A percentile compares a stretch with the other conserved stretches of the same genome.
These are phyloP conservation scores for Capronia epimyces DNA, from an alignment of 2,329 filamentous ascomycete species.

Conservation along the genomic window DNA sequence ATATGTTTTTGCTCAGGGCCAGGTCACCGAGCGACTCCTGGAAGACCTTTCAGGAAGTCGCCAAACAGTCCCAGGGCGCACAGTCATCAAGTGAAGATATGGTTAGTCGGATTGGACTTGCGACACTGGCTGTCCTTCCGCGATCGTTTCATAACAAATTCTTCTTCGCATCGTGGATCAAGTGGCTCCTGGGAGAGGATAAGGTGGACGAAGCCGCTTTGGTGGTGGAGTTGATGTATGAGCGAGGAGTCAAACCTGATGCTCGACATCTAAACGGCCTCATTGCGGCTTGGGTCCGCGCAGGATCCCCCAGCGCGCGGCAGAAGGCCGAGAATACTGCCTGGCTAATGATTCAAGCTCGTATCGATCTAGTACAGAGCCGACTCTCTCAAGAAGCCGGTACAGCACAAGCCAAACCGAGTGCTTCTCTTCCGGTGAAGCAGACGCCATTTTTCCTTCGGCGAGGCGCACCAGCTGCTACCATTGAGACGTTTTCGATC, in stretches of 20 bases:
- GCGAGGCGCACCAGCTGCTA: conserved; percentile 53
- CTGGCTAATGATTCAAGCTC: conserved; percentile 69
- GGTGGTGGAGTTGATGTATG: conserved; percentile 70
- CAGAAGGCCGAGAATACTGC: conserved; percentile 62
- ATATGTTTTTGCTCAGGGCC: conserved; percentile 71
- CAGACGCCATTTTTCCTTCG: conserved; percentile 37
- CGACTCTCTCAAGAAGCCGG: neutral
- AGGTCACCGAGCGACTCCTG: conserved; percentile 42
- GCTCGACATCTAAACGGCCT: conserved; percentile 76
- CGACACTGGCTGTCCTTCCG: conserved; percentile 50
- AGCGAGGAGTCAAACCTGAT: conserved; percentile 61
- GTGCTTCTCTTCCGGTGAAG: neutral
- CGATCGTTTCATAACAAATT: conserved; percentile 62
- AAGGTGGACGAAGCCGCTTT: conserved; percentile 65
- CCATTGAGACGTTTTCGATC: conserved; percentile 70
- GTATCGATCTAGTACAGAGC: conserved; percentile 57
- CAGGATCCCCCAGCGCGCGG: conserved; percentile 50
- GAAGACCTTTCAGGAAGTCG: conserved; percentile 35
- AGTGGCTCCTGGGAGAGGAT: conserved; percentile 68
- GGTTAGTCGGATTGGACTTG: conserved; percentile 46
- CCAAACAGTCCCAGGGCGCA: conserved; percentile 11
- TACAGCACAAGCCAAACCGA: neutral
- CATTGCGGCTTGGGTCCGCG: conserved; percentile 70
- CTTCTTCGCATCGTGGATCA: conserved; percentile 84
- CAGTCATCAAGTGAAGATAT: conserved; percentile 36